These are phyloP conservation scores for Ensete ventricosum DNA, from an alignment of 176 grass and related monocot species.

Conservation along the genomic window DNA sequence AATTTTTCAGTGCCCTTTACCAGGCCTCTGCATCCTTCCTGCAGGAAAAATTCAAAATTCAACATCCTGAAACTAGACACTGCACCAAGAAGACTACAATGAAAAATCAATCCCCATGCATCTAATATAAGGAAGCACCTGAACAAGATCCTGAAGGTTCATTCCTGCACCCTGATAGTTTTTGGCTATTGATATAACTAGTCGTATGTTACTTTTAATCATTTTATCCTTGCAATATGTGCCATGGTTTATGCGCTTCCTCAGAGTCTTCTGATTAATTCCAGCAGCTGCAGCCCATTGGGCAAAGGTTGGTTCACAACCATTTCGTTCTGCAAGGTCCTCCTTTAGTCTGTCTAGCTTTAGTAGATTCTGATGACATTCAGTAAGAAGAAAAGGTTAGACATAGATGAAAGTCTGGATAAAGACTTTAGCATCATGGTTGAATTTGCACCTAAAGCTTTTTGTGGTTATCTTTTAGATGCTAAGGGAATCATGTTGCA, in stretches of 20 bases:
- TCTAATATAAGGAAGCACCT: slow-evolving; percentile 37
- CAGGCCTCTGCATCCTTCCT: slow-evolving; percentile 81
- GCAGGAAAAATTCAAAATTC: slow-evolving; percentile 11
- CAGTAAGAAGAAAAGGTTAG: slow-evolving; percentile 14
- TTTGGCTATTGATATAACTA: slow-evolving; percentile 87
- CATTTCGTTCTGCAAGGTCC: slow-evolving; percentile 33
- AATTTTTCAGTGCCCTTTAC: slow-evolving; percentile 73
- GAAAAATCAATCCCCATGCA: background rate
- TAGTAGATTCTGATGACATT: slow-evolving; percentile 47
- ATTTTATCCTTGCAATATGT: slow-evolving; percentile 70
- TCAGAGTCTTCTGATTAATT: slow-evolving; percentile 42
- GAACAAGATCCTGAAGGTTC: slow-evolving; percentile 71
- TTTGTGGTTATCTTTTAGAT: too few relatives aligned
- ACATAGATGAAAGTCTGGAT: slow-evolving; percentile 6
- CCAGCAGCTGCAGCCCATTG: slow-evolving; percentile 70
- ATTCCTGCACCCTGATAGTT: slow-evolving; percentile 46
- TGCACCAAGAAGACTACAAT: background rate
- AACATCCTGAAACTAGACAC: slow-evolving; percentile 4
- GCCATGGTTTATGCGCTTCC: slow-evolving; percentile 51
- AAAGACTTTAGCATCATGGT: background rate
- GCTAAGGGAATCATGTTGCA: too few relatives aligned
- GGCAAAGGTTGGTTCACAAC: slow-evolving; percentile 44
- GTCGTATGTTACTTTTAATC: slow-evolving; percentile 72
- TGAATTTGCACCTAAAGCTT: too few relatives aligned
- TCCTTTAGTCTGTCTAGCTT: slow-evolving; percentile 49